These are phyloP conservation scores for Fraxinus greggii DNA, from an alignment of 305 asterid genomes.

Conservation along the genomic window DNA sequence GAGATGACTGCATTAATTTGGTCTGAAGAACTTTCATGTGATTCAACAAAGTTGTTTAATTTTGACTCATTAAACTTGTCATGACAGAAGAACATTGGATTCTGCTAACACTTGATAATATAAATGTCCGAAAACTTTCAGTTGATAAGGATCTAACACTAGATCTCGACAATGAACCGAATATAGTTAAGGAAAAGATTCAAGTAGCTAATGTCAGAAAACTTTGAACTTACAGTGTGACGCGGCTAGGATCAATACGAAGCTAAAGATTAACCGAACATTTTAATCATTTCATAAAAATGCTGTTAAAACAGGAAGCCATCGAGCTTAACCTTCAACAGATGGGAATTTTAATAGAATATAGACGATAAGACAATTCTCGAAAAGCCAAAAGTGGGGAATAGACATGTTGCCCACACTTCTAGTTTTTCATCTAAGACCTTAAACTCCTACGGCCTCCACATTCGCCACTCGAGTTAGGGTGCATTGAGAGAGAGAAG, in stretches of 20 bases:
- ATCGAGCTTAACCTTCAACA: background rate
- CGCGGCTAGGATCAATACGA: background rate
- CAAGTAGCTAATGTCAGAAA: background rate
- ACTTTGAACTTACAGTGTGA: background rate
- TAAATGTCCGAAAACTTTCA: background rate
- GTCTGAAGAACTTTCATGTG: conserved; percentile 64
- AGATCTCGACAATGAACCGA: background rate
- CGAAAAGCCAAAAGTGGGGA: background rate
- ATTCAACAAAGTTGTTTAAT: conserved; percentile 30
- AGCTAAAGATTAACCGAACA: background rate
- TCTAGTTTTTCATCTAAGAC: background rate
- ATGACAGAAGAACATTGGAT: conserved; percentile 5
- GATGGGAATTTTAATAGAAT: background rate
- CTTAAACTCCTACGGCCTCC: background rate
- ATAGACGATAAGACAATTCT: background rate
- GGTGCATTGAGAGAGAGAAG: background rate
- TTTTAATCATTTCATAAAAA: background rate
- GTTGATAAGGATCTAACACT: background rate
- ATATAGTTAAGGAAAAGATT: background rate
- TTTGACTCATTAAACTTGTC: conserved; percentile 27
- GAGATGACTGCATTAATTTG: conserved; percentile 52
- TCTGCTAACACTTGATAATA: background rate
- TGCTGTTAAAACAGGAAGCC: background rate
- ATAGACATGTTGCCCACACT: background rate
- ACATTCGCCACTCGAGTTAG: background rate